phyloP scores from a whole-genome alignment of 176 grass and related monocot species.

The Lolium perenne region DNA sequence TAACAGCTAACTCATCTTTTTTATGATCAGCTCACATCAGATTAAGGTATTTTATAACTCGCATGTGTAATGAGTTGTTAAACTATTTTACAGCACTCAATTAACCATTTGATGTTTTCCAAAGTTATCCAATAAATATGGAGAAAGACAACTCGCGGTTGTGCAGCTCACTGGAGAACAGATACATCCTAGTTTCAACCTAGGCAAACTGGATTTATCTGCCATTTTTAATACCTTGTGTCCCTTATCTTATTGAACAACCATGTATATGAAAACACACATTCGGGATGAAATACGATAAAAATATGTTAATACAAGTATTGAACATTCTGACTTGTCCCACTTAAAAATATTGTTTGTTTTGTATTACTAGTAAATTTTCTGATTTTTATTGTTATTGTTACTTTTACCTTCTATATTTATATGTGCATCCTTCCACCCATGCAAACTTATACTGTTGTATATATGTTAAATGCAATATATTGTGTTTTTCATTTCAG shows the following conservation, averaged over 20 bases:
- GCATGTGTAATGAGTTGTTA: not conserved
- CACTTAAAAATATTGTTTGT: not conserved
- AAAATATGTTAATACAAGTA: not conserved
- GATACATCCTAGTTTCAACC: not conserved
- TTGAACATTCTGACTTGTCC: not conserved
- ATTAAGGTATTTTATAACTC: not conserved
- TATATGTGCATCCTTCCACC: not conserved
- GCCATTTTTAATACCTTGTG: not conserved
- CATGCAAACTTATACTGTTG: not conserved
- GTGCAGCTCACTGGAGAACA: not conserved
- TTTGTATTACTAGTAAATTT: not conserved
- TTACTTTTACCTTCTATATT: not conserved
- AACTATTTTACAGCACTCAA: not conserved
- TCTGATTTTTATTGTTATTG: not conserved
- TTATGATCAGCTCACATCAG: not conserved
- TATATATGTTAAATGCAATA: not conserved
- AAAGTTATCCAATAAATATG: not conserved
- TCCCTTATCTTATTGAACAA: not conserved
- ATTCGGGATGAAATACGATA: not conserved
- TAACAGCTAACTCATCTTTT: not conserved
- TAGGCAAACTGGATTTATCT: not conserved
- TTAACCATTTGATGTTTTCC: not conserved
- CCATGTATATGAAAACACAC: not conserved
- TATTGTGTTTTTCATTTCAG: not conserved
- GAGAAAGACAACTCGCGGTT: not conserved